Evolutionary conservation across 495 filamentous ascomycete species (phyloP).

Genomic region (Penicillium silybi): DNA sequence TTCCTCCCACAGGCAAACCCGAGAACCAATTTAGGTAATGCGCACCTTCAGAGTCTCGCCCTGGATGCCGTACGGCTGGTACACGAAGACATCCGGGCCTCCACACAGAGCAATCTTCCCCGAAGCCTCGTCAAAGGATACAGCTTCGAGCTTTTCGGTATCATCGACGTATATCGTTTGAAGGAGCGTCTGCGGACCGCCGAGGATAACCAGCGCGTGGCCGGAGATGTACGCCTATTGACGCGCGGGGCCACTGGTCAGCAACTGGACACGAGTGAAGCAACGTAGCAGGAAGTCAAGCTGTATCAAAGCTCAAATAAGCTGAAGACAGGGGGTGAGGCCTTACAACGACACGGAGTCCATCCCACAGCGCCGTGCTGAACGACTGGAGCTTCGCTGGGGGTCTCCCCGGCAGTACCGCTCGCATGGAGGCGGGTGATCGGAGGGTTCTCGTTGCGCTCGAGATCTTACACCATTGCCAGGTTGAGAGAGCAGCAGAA

Average conservation of each 20-base stretch:
- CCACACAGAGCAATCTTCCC: constrained; percentile 82
- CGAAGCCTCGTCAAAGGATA: constrained; percentile 72
- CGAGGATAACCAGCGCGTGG: constrained; percentile 78
- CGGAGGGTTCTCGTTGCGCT: constrained; percentile 25
- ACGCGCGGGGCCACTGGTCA: constrained; percentile 14
- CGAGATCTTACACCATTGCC: constrained; percentile 40
- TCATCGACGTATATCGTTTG: constrained; percentile 92
- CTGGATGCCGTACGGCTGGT: constrained; percentile 68
- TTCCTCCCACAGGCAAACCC: not conserved
- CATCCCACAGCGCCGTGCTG: constrained; percentile 79
- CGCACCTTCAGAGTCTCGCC: constrained; percentile 56
- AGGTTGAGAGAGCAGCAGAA: not conserved
- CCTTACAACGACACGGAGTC: constrained; percentile 72
- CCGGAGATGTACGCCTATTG: constrained; percentile 83
- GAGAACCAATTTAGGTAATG: constrained; percentile 4
- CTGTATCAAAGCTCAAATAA: not conserved
- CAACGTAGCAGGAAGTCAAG: not conserved
- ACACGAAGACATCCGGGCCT: constrained; percentile 64
- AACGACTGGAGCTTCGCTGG: constrained; percentile 86
- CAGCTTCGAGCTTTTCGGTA: constrained; percentile 62
- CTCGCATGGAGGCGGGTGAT: constrained; percentile 57
- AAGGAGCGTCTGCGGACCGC: constrained; percentile 66
- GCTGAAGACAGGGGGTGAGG: not conserved
- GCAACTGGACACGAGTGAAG: not conserved
- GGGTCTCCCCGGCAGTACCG: constrained; percentile 87